Conservation (phyloP, 1,139 yeast genomes). For the Citeromyces hawaiiensis region DNA sequence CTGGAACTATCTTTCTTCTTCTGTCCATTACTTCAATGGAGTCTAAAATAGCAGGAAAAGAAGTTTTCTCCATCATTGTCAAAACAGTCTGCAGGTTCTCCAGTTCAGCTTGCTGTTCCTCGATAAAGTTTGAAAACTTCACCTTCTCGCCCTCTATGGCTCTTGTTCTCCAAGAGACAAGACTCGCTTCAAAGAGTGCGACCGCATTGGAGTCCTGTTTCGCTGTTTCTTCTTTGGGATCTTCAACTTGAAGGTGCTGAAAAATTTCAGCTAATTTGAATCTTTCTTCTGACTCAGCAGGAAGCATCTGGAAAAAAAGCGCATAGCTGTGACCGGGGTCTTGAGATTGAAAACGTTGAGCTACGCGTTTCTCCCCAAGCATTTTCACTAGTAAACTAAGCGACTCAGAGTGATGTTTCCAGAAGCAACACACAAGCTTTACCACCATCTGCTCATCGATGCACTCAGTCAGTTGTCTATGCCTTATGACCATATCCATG, state of each 20-base stretch:
- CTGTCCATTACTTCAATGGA: conserved; percentile 56
- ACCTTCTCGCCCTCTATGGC: conserved; percentile 34
- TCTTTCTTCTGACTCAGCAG: neutral
- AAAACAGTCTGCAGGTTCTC: conserved; percentile 35
- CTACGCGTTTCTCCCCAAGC: neutral
- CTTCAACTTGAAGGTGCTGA: neutral
- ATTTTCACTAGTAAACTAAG: neutral
- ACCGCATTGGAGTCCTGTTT: neutral
- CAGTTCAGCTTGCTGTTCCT: conserved; percentile 51
- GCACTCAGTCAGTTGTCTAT: neutral
- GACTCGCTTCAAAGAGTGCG: neutral
- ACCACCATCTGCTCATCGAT: neutral
- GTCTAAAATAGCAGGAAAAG: conserved; percentile 35
- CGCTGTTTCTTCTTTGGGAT: neutral
- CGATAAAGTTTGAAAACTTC: conserved; percentile 35
- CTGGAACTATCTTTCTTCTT: conserved; percentile 28
- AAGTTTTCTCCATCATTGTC: conserved; percentile 27
- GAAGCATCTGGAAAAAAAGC: neutral
- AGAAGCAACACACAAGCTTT: neutral
- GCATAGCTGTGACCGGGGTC: neutral
- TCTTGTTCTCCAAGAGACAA: conserved; percentile 7
- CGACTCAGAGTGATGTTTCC: neutral
- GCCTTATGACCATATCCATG: neutral
- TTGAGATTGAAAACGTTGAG: neutral
- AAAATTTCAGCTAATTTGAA: neutral